Base-by-base conservation (phyloP, 106 monocot species). In the Dactylorhiza incarnata region DNA sequence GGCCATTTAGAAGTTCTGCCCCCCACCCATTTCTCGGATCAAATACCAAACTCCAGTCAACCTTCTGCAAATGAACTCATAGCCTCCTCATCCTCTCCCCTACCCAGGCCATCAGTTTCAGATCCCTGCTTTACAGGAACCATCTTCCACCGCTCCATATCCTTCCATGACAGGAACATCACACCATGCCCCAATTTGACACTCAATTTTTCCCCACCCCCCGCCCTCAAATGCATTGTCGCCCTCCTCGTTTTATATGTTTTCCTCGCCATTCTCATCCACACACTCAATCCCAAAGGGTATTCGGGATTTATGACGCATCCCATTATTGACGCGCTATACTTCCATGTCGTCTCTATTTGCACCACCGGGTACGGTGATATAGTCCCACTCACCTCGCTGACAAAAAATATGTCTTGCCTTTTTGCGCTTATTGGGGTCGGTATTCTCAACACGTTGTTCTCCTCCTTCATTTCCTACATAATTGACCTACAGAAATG, bases 281-380 rank as follows among this genome's bases (percentile, higher is more conserved):
- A 82, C 80, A 58, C 68, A 24, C 13, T 70, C 50, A 73, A 76
- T 50, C 79, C 73, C 19, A 9, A 68, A 6, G 72, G 68, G 5
- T 86, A 77, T 74, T 82, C 83, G 19, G 83, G 80, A 49, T 49
- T 74, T 47, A 80, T 83, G 63, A 86, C 86, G 9, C 76, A 83
- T 61, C 86, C 77, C 44, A 69, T 48, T 44, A 80, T 87, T 6
- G 89, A 90, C 51, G 86, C 86, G 55, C 69, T 90, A 19, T 90
- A 90, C 83, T 91, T 91, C 81, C 88, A 74, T 69, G 82, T 91
- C 45, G 90, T 91, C 54, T 88, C 90, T 3, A 77, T 91, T 45
- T 87, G 90, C 75, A 91, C 90, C 7, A 83, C 85, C 49, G 90
- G 90, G 43, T 91, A 91, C 81, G 87, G 87, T 52, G 90, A 91